Base-by-base conservation (phyloP, 352 stramenopile genomes). In the Pilasporangium apinafurcum region DNA sequence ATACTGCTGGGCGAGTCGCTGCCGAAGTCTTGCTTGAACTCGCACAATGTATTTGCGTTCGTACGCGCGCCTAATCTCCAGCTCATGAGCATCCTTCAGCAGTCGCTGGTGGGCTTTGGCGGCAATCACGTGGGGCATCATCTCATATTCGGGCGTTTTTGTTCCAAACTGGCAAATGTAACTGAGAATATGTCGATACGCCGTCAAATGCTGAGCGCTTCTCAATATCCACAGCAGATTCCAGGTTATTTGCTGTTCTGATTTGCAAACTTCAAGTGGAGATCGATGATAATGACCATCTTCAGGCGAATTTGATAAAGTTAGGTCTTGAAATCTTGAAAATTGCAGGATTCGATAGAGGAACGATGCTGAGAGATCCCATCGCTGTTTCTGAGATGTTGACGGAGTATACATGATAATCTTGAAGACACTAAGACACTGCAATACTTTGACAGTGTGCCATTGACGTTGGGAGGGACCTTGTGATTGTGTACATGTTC, bases 51-150 rank as follows among this genome's bases (percentile, higher is more conserved):
- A 28, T 25, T 59, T 39, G 4, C 39, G 44, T 43, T 70, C 53
- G 14, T 32, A 46, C 5, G 34, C 17, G 25, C 36, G 20, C 36
- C 53, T 24, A 12, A 38, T 6, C 8, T 38, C 5, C 9, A 10
- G 29, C 17, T 52, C 37, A 1, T 39, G 22, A 0, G 9, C 36
- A 9, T 51, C 43, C 8, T 24, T 17, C 7, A 44, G 24, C 0
- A 17, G 28, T 25, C 24, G 53, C 30, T 36, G 8, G 13, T 20
- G 21, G 8, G 10, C 42, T 31, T 35, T 51, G 37, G 39, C 49
- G 5, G 65, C 64, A 27, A 70, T 37, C 8, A 66, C 63, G 16
- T 77, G 44, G 1, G 56, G 57, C 38, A 68, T 57, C 56, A 83
- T 70, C 5, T 65, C 53, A n/a, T 60, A 66, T 3, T 33, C 57